Evolutionary conservation across 1,139 yeast genomes (phyloP).

Genomic region (Casaregolazyma lundiana): DNA sequence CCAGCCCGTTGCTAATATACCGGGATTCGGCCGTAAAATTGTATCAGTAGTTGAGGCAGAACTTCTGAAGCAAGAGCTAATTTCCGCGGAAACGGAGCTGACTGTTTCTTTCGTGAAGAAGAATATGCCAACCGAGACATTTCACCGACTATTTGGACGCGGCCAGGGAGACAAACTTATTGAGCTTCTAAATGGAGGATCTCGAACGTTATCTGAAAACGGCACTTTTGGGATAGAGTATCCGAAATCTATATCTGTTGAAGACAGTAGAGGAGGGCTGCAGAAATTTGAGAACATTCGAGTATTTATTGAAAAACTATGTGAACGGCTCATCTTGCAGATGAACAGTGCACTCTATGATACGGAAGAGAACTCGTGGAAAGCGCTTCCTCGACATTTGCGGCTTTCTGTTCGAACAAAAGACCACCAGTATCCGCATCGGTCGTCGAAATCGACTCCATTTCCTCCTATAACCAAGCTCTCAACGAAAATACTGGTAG

Average conservation of each 20-base stretch:
- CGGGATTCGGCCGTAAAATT: conserved; percentile 30
- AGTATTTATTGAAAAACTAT: conserved; percentile 20
- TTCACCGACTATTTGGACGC: neutral
- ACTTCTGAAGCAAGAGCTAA: neutral
- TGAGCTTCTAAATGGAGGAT: conserved; percentile 30
- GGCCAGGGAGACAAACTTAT: conserved; percentile 22
- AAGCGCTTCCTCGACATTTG: conserved; percentile 21
- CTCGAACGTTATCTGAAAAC: conserved; percentile 24
- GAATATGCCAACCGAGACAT: neutral
- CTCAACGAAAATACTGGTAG: neutral
- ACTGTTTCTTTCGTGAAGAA: neutral
- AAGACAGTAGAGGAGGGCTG: conserved; percentile 30
- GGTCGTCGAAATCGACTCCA: conserved; percentile 8
- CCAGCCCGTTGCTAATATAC: conserved; percentile 23
- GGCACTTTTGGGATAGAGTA: conserved; percentile 12
- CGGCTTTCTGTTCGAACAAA: conserved; percentile 19
- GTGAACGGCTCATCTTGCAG: conserved; percentile 25
- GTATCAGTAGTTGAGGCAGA: conserved; percentile 12
- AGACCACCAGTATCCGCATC: conserved; percentile 2
- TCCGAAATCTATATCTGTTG: conserved; percentile 34
- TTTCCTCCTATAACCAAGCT: neutral
- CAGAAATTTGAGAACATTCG: conserved; percentile 17
- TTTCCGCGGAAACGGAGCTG: neutral
- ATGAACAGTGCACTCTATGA: conserved; percentile 23
- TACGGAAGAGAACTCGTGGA: conserved; percentile 19